Evolutionary conservation across 2,329 filamentous ascomycete genomes (phyloP).

Genomic region (Scedosporium apiospermum): DNA sequence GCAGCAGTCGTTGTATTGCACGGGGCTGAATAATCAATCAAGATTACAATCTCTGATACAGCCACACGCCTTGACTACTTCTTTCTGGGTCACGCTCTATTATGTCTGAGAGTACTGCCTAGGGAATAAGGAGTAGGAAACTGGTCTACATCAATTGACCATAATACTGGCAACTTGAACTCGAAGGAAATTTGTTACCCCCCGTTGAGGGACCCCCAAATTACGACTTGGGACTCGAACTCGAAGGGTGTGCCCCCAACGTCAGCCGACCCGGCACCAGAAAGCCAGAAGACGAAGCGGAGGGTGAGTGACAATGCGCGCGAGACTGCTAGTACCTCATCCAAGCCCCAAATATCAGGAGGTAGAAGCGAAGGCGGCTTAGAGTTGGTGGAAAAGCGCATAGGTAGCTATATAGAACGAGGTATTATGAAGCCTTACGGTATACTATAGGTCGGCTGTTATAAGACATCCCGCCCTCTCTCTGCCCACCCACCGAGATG

Average conservation of each 20-base stretch:
- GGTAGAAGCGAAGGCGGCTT: background rate
- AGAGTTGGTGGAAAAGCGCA: background rate
- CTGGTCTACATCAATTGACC: no score
- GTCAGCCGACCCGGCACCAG: background rate
- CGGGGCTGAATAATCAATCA: background rate
- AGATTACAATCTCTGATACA: background rate
- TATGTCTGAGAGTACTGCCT: background rate
- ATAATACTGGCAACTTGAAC: no score
- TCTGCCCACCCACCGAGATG: background rate
- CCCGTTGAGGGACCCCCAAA: background rate
- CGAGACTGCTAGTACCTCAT: no score
- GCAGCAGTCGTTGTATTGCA: background rate
- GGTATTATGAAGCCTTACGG: background rate
- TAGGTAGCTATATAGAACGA: background rate
- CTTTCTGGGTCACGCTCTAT: background rate
- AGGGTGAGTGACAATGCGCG: background rate
- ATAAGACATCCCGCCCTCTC: background rate
- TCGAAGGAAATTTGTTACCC: slow-evolving; percentile 1
- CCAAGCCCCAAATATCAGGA: no score
- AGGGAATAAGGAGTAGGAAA: no score
- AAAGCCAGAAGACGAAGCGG: background rate
- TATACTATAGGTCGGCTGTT: background rate
- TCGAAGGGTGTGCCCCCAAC: background rate
- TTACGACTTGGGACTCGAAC: background rate
- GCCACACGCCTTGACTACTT: background rate